Base-by-base conservation (phyloP, 768 basidiomycete species). In the Russula sp. region DNA sequence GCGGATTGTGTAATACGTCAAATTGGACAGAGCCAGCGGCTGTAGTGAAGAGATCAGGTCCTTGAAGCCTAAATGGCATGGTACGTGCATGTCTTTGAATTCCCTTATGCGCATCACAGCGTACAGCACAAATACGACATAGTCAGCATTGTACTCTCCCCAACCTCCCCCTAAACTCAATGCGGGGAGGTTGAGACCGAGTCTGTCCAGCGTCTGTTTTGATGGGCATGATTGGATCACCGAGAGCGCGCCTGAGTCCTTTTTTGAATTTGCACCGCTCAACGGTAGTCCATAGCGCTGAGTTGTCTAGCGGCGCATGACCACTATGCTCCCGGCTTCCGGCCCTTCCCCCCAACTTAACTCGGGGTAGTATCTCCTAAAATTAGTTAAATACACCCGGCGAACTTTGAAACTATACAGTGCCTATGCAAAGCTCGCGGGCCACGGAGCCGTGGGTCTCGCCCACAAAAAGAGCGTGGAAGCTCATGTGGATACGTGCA, bases 41-140 rank as follows among this genome's bases (percentile, higher is more conserved):
- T 35, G 32, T 35, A 41, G 38, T 14, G 49, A 32, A 22, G 25
- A 41, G 43, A 35, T 58, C 43, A 39, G 56, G 45, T 41, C 29
- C 45, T 58, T 52, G 61, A 52, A 62, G 56, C 50, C 43, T 58
- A 62, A 41, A 20, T 62, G 56, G 38, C 56, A n/a, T 34, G 36
- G 56, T 58, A 47, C 43, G 34, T 47, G 38, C 48, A 43, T 39
- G 42, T 22, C 56, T 22, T 25, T 7, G 49, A 22, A 38, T 38
- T 22, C 9, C 20, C 25, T 39, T 58, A 22, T 34, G 35, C 8
- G 10, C 32, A 41, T 35, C n/a, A 45, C 48, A 46, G 42, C 38
- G 25, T 25, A 36, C 6, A 54, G 52, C 16, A 53, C n/a, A 25
- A 22, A 22, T 53, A 35, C 42, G 36, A 42, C 35, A 32, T 9